phyloP scores from a whole-genome alignment of 2,329 filamentous ascomycete species.

The Talaromyces sp. region DNA sequence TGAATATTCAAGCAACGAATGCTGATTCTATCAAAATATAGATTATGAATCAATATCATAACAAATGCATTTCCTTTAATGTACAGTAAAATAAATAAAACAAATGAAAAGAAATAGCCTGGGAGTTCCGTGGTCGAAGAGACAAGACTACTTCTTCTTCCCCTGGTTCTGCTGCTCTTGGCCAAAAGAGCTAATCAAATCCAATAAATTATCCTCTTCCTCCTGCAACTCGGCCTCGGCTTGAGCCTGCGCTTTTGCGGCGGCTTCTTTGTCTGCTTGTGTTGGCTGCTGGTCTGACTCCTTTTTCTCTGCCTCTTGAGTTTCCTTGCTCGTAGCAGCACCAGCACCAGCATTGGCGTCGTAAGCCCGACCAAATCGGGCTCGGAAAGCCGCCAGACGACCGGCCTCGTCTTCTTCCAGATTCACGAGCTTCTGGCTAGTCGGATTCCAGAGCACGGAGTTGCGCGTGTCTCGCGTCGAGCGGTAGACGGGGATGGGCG shows the following conservation, averaged over 20 bases:
- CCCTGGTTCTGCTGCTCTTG: slow-evolving; percentile 32
- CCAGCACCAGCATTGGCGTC: slow-evolving; percentile 51
- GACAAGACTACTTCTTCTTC: slow-evolving; percentile 25
- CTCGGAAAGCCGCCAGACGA: slow-evolving; percentile 76
- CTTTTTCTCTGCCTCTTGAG: slow-evolving; percentile 5
- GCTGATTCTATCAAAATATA: background rate
- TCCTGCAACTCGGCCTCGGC: slow-evolving; percentile 44
- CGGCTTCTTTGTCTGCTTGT: slow-evolving; percentile 37
- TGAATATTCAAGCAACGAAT: background rate
- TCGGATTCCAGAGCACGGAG: slow-evolving; percentile 85
- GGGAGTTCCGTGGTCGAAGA: no score
- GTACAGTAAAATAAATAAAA: background rate
- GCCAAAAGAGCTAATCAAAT: slow-evolving; percentile 51
- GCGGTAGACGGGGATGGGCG: slow-evolving; percentile 52
- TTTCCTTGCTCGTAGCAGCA: slow-evolving; percentile 20
- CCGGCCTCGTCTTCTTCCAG: slow-evolving; percentile 95
- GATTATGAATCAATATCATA: background rate
- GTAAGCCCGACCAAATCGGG: slow-evolving; percentile 76
- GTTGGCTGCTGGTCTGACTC: slow-evolving; percentile 12
- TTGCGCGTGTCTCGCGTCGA: slow-evolving; percentile 81
- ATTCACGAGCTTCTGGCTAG: slow-evolving; percentile 71
- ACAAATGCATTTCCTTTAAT: background rate
- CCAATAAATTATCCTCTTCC: slow-evolving; percentile 51
- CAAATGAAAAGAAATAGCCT: background rate
- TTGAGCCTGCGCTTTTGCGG: slow-evolving; percentile 29